Conservation (phyloP, 192 early-diverging fungal species). For the Coemansia sp. region DNA sequence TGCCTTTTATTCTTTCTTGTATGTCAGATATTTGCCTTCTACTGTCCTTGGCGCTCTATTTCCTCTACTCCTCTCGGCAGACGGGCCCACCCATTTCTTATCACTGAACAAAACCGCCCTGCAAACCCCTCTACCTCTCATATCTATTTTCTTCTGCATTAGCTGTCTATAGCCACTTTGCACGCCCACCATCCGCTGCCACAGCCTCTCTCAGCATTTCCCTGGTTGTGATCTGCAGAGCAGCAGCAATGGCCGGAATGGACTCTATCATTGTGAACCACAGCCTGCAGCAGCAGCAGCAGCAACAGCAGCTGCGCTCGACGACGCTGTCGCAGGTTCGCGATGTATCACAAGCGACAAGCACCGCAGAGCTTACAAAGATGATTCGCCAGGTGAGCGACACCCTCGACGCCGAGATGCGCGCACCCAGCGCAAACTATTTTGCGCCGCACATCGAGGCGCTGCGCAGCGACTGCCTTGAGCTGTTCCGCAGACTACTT, state of each 20-base stretch:
- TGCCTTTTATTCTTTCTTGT: background rate
- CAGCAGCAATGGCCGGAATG: background rate
- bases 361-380: constrained; percentile 47
- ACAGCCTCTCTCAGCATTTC: too few species aligned
- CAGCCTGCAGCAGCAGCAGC: background rate
- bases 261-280: background rate
- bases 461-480: constrained; percentile 35
- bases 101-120: background rate
- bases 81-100: background rate
- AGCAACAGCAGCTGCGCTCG: background rate
- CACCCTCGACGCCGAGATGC: constrained; percentile 26
- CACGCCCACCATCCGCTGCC: too few species aligned
- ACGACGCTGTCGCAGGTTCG: background rate
- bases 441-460: constrained; percentile 37
- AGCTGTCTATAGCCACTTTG: background rate
- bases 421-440: constrained; percentile 17
- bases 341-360: constrained; percentile 17
- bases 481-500: constrained; percentile 45
- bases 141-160: background rate
- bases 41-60: background rate
- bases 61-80: background rate
- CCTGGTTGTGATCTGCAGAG: background rate
- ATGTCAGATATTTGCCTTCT: background rate
- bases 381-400: constrained; percentile 35
- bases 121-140: background rate